A percentile compares a stretch with the other conserved stretches of the same genome.
These are phyloP conservation scores for Globisporangium iwayamae DNA, from an alignment of 352 stramenopile species.

Conservation along the genomic window DNA sequence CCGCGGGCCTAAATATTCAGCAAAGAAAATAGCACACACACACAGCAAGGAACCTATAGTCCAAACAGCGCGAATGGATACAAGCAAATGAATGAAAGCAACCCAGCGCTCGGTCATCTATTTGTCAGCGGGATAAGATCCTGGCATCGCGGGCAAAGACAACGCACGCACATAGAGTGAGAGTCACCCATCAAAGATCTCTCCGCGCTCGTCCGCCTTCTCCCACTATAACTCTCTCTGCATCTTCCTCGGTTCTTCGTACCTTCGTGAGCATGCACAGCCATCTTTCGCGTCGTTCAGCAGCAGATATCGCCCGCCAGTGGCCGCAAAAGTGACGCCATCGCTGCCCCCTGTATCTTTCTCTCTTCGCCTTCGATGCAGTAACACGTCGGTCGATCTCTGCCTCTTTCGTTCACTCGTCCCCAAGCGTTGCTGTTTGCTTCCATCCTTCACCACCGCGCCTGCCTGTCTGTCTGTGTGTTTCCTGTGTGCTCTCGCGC, in stretches of 20 bases:
- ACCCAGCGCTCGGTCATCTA: not conserved
- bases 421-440: not conserved
- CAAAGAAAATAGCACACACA: not conserved
- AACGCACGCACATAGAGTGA: not conserved
- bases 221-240: too few relatives aligned
- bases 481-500: not conserved
- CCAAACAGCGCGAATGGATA: not conserved
- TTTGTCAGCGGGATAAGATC: conserved; percentile 1
- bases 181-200: not conserved
- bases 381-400: not conserved
- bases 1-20: too few relatives aligned
- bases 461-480: not conserved
- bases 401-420: not conserved
- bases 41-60: not conserved
- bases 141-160: not conserved
- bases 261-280: too few relatives aligned
- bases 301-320: too few relatives aligned
- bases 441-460: not conserved
- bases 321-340: too few relatives aligned
- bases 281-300: too few relatives aligned
- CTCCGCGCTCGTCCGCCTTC: not conserved
- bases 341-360: not conserved
- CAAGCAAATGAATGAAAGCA: not conserved
- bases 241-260: too few relatives aligned
- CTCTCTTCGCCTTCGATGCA: not conserved